Percentiles rank a stretch among this genome's conserved stretches.
phyloP scores from a whole-genome alignment of 2,329 filamentous ascomycete species.

The Trichophyton benhamiae region DNA sequence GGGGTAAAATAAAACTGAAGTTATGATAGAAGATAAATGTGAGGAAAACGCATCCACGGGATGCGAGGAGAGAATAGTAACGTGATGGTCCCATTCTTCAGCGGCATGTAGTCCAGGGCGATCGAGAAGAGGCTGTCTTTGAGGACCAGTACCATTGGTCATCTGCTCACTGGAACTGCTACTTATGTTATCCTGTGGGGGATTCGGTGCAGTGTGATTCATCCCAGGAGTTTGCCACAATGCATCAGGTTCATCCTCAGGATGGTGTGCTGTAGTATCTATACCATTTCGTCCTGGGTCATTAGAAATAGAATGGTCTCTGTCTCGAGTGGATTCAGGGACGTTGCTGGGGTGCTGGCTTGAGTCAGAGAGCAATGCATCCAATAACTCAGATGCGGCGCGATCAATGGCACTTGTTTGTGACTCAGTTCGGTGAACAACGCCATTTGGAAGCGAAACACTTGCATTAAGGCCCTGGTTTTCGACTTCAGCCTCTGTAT shows the following conservation, averaged over 20 bases:
- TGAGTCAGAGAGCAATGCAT: conserved; percentile 22
- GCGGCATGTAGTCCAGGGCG: neutral
- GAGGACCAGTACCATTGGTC: neutral
- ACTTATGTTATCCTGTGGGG: neutral
- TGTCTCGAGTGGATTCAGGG: neutral
- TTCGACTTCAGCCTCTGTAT: conserved; percentile 5
- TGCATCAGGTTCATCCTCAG: neutral
- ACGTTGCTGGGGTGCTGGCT: neutral
- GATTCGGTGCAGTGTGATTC: neutral
- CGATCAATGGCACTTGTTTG: conserved; percentile 21
- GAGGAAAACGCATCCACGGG: conserved; percentile 33
- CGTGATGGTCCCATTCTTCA: conserved; percentile 21
- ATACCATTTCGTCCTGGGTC: neutral
- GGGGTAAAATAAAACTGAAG: conserved; percentile 28
- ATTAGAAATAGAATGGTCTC: neutral
- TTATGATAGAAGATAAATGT: conserved; percentile 28
- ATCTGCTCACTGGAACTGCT: neutral
- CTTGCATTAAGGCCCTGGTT: neutral
- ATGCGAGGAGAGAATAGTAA: conserved; percentile 33
- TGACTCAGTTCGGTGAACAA: conserved; percentile 8
- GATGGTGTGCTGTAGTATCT: conserved; percentile 3
- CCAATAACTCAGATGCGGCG: conserved; percentile 23
- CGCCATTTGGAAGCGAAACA: conserved; percentile 10
- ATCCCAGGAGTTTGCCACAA: neutral
- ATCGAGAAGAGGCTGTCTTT: neutral